Conservation (phyloP, 1,284 basidiomycete genomes). For the Puccinia novopanici region DNA sequence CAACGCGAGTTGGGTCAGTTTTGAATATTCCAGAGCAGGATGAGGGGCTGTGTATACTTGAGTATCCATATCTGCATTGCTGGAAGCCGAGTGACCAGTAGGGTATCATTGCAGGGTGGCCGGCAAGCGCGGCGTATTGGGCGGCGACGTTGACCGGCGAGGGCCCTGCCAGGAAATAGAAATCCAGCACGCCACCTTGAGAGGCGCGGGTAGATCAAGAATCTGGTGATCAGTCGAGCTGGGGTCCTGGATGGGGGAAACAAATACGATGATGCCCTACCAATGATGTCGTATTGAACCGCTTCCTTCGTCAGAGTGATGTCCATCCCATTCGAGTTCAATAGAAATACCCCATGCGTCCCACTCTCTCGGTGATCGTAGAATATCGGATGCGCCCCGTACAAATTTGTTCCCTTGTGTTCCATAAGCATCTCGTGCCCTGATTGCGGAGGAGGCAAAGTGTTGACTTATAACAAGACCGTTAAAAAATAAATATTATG, state of each 20-base stretch:
- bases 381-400: conserved; percentile 51
- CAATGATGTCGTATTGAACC: conserved; percentile 69
- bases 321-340: conserved; percentile 68
- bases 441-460: neutral
- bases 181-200: conserved; percentile 67
- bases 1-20: neutral
- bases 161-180: conserved; percentile 73
- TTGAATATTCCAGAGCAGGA: neutral
- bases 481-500: neutral
- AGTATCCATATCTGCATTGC: conserved; percentile 65
- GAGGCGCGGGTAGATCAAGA: neutral
- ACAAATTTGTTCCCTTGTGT: conserved; percentile 44
- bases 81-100: conserved; percentile 73
- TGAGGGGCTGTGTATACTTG: neutral
- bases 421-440: conserved; percentile 36
- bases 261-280: neutral
- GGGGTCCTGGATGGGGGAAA: neutral
- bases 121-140: conserved; percentile 68
- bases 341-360: conserved; percentile 65
- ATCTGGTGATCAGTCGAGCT: neutral
- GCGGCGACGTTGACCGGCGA: conserved; percentile 68
- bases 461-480: neutral
- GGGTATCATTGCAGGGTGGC: conserved; percentile 70
- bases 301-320: conserved; percentile 66
- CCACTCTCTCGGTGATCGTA: conserved; percentile 46